Base-by-base conservation (phyloP, 768 basidiomycete species). In the Zangia roseola region DNA sequence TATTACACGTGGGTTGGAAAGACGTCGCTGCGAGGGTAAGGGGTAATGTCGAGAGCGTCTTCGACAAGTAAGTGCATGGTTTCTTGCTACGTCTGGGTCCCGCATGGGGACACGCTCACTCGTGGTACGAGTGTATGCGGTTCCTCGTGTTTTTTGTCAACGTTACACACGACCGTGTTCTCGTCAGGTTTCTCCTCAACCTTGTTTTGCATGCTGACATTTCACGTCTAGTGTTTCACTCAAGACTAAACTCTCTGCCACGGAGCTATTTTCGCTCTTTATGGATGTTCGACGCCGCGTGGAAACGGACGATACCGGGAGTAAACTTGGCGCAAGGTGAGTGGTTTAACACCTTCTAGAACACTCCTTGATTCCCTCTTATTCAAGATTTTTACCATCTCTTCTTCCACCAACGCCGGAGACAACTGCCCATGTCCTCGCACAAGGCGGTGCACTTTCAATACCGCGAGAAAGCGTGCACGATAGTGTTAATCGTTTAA, bases 1-100 rank as follows among this genome's bases (percentile, higher is more conserved):
- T 95, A 10, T 60, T 95, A 47, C 85, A 97, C 61, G 86, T 92
- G 4, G 93, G 94, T 0, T 95, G 94, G 93, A 88, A 86, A 56
- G 85, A 86, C 49, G 77, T 97, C 0, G 83, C 80, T 0, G 82
- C 83, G 54, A 73, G 89, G 33, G 88, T 94, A 0, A 70, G 84
- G 56, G 69, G 77, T 28, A 86, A 80, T 0, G 91, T 94, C 0
- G 85, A 91, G 58, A 85, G 86, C 49, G 90, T 89, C 0, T 90
- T 97, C 49, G 85, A 90, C 45, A 81, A 82, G 94, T 94, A 51
- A 55, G 88, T 71, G 13, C 10, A 23, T 65, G 4, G 10, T 19
- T 12, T 13, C 47, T 47, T 16, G 14, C 49, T 10, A 6, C 5
- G 16, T 16, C 16, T 26, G 7, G 8, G 5, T 43, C 20, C 2